Percentiles rank a stretch among this genome's conserved stretches.
phyloP scores from a whole-genome alignment of 306 rosid species.

The Mimosa pudica region DNA sequence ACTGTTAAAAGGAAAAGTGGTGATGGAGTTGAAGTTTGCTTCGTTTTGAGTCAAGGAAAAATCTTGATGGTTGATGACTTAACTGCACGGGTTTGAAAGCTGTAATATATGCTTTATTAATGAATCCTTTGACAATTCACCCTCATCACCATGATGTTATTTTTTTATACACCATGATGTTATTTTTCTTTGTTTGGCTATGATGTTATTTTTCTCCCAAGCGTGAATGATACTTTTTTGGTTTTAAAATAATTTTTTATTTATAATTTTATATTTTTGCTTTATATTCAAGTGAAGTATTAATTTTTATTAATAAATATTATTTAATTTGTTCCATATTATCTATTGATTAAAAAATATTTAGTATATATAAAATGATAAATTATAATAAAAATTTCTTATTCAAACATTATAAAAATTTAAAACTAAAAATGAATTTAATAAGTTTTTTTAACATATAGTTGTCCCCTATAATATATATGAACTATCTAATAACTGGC shows the following conservation, averaged over 20 bases:
- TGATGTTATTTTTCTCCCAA: not conserved
- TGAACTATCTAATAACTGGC: no score
- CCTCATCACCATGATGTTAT: not conserved
- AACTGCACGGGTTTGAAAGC: not conserved
- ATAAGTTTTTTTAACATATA: no score
- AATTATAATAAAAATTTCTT: no score
- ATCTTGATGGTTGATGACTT: not conserved
- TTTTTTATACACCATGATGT: not conserved
- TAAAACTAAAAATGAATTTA: no score
- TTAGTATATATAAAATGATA: no score
- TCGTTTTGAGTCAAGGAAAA: not conserved
- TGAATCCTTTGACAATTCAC: not conserved
- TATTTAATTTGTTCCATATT: no score
- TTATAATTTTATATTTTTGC: no score
- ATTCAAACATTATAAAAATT: no score
- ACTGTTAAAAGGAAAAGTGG: not conserved
- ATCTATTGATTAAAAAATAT: not conserved
- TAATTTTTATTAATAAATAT: no score
- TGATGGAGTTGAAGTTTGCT: slow-evolving; percentile 6
- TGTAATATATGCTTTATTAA: not conserved
- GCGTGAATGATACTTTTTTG: not conserved
- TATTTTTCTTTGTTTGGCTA: not conserved
- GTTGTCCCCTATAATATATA: no score
- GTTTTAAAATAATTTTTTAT: no score
- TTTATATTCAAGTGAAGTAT: not conserved